A percentile compares a stretch with the other conserved stretches of the same genome.
Evolutionary conservation across 2,329 filamentous ascomycete species (phyloP).

Genomic region (Calonectria multiphialidica): DNA sequence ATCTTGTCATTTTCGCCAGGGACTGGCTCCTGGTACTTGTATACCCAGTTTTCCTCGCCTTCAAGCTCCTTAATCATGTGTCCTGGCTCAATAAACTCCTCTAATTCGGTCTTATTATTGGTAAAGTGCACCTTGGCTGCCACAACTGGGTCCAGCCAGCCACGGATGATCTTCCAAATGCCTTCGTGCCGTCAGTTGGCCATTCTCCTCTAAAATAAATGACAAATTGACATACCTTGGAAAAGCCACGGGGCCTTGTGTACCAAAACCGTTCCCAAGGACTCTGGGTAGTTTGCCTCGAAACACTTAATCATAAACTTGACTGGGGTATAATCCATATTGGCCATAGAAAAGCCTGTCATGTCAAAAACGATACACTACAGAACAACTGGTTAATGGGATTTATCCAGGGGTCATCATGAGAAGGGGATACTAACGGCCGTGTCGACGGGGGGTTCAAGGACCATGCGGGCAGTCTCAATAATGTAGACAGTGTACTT

Average conservation of each 20-base stretch:
- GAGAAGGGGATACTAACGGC: slow-evolving; percentile 72
- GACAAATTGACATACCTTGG: slow-evolving; percentile 72
- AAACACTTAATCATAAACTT: slow-evolving; percentile 99
- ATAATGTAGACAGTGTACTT: slow-evolving; percentile 94
- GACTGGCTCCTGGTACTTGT: slow-evolving; percentile 83
- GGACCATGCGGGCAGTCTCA: slow-evolving; percentile 89
- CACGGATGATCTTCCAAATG: slow-evolving; percentile 96
- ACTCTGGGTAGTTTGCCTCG: slow-evolving; percentile 98
- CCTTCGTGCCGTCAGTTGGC: slow-evolving; percentile 58
- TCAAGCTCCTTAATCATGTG: slow-evolving; percentile 87
- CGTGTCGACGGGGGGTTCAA: slow-evolving; percentile 86
- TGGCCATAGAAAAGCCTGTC: slow-evolving; percentile 92
- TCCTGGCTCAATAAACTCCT: slow-evolving; percentile 77
- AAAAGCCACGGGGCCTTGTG: slow-evolving; percentile 99
- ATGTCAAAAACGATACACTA: slow-evolving; percentile 96
- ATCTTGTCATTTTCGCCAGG: slow-evolving; percentile 82
- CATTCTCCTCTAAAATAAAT: not conserved
- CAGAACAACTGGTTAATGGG: slow-evolving; percentile 35
- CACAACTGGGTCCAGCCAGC: slow-evolving; percentile 97
- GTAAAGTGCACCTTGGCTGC: slow-evolving; percentile 95
- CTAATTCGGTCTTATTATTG: slow-evolving; percentile 82
- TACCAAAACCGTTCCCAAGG: slow-evolving; percentile 87
- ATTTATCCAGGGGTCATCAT: not conserved
- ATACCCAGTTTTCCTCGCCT: slow-evolving; percentile 87
- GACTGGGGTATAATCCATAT: slow-evolving; percentile 98